These are phyloP conservation scores for Mrakia frigida DNA, from an alignment of 768 basidiomycete genomes.

Conservation along the genomic window DNA sequence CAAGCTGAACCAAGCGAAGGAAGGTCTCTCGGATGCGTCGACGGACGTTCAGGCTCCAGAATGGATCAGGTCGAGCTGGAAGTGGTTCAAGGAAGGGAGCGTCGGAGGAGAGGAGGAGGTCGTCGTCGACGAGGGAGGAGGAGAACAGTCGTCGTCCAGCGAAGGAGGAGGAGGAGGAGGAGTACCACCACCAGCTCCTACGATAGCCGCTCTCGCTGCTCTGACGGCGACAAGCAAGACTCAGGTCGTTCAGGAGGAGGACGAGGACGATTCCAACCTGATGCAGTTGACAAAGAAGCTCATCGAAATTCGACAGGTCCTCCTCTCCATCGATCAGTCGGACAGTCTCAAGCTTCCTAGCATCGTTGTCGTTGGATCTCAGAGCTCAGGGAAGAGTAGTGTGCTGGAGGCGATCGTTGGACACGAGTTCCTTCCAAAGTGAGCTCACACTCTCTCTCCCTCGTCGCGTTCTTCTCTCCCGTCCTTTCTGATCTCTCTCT, in stretches of 20 bases:
- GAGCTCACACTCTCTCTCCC: constrained; percentile 43
- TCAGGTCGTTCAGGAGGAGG: constrained; percentile 8
- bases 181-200: constrained; percentile 18
- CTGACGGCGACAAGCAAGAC: constrained; percentile 14
- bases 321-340: constrained; percentile 93
- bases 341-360: constrained; percentile 91
- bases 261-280: constrained; percentile 45
- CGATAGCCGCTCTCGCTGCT: constrained; percentile 22
- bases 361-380: constrained; percentile 96
- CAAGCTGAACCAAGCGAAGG: constrained; percentile 9
- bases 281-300: constrained; percentile 91
- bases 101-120: constrained; percentile 17
- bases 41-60: constrained; percentile 21
- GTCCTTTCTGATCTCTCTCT: background rate
- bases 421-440: constrained; percentile 98
- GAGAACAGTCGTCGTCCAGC: background rate
- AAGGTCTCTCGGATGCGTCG: constrained; percentile 9
- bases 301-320: constrained; percentile 89
- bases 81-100: constrained; percentile 29
- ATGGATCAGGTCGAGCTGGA: constrained; percentile 24
- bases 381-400: constrained; percentile 97
- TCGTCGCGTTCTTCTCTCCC: background rate
- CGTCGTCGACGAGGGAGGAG: background rate
- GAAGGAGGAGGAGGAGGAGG: constrained; percentile 15
- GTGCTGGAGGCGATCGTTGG: constrained; percentile 96